Conservation (phyloP, 2,329 filamentous ascomycete genomes). For the Calycina herbarum region DNA sequence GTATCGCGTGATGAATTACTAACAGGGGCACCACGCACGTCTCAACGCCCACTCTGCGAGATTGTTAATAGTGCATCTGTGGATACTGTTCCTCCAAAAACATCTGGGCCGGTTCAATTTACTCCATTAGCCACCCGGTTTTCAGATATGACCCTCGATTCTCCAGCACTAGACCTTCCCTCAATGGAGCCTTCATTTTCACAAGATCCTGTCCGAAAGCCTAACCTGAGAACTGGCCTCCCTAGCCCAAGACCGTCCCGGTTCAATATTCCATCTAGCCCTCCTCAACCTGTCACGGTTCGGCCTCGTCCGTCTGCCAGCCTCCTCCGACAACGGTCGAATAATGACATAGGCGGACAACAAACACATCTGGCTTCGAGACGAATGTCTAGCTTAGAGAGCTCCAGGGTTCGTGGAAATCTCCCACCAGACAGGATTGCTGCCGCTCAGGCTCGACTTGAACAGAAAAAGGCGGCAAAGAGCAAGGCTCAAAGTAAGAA, state of each 20-base stretch:
- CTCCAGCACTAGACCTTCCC: slow-evolving; percentile 23
- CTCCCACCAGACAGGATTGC: slow-evolving; percentile 38
- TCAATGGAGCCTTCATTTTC: slow-evolving; percentile 24
- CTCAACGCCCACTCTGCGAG: slow-evolving; percentile 31
- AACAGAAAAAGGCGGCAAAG: slow-evolving; percentile 36
- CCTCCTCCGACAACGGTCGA: slow-evolving; percentile 22
- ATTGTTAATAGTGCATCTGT: slow-evolving; percentile 29
- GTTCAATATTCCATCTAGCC: slow-evolving; percentile 34
- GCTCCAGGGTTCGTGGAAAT: slow-evolving; percentile 24
- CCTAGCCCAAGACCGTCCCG: slow-evolving; percentile 33
- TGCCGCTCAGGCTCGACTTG: slow-evolving; percentile 38
- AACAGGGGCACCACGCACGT: slow-evolving; percentile 7
- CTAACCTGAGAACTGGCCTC: slow-evolving; percentile 24
- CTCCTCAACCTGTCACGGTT: slow-evolving; percentile 29
- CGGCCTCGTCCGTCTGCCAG: slow-evolving; percentile 23
- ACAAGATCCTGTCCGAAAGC: slow-evolving; percentile 16
- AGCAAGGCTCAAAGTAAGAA: slow-evolving; percentile 19
- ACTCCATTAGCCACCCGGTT: slow-evolving; percentile 28
- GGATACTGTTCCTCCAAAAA: slow-evolving; percentile 26
- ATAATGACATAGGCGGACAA: slow-evolving; percentile 16
- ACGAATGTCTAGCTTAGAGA: slow-evolving; percentile 24
- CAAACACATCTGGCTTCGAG: slow-evolving; percentile 23
- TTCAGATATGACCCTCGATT: slow-evolving; percentile 24
- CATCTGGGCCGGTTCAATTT: slow-evolving; percentile 29
- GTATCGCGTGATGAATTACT: slow-evolving; percentile 21